These are phyloP conservation scores for Aspergillus candidus DNA, from an alignment of 2,329 filamentous ascomycete species.

Conservation along the genomic window DNA sequence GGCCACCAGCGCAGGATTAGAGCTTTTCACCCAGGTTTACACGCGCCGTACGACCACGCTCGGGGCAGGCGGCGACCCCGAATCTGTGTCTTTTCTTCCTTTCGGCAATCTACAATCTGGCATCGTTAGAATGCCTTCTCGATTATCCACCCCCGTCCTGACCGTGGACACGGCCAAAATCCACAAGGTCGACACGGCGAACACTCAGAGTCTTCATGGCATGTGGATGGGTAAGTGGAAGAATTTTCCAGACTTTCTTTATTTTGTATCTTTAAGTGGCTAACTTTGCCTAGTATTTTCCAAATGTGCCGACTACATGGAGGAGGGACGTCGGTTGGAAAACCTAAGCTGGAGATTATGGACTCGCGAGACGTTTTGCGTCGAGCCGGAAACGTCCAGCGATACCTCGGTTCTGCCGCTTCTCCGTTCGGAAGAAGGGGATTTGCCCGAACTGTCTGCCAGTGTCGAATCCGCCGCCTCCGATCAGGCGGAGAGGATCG, in stretches of 20 bases:
- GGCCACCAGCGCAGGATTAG: constrained; percentile 11
- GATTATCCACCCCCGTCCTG: constrained; percentile 76
- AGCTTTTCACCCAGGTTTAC: constrained; percentile 17
- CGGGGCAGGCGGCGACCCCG: constrained; percentile 41
- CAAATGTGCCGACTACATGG: constrained; percentile 86
- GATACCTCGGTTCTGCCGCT: constrained; percentile 46
- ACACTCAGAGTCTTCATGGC: constrained; percentile 87
- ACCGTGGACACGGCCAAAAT: constrained; percentile 88
- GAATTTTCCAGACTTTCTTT: too few species aligned
- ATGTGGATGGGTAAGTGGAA: constrained; percentile 84
- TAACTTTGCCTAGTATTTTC: constrained; percentile 67
- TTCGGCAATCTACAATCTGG: constrained; percentile 17
- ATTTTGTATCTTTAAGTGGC: constrained; percentile 2
- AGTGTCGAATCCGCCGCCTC: constrained; percentile 67
- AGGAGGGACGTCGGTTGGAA: constrained; percentile 85
- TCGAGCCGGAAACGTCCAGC: constrained; percentile 54
- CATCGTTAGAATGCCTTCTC: constrained; percentile 64
- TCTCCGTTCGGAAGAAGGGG: constrained; percentile 41
- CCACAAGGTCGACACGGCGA: constrained; percentile 88
- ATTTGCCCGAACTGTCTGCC: constrained; percentile 66
- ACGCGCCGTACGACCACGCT: constrained; percentile 39
- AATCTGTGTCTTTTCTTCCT: constrained; percentile 16
- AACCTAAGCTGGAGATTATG: constrained; percentile 95
- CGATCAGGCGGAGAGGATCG: constrained; percentile 53
- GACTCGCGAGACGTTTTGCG: constrained; percentile 90